Base-by-base conservation (phyloP, 2,329 filamentous ascomycete genomes). In the Colletotrichum scovillei region DNA sequence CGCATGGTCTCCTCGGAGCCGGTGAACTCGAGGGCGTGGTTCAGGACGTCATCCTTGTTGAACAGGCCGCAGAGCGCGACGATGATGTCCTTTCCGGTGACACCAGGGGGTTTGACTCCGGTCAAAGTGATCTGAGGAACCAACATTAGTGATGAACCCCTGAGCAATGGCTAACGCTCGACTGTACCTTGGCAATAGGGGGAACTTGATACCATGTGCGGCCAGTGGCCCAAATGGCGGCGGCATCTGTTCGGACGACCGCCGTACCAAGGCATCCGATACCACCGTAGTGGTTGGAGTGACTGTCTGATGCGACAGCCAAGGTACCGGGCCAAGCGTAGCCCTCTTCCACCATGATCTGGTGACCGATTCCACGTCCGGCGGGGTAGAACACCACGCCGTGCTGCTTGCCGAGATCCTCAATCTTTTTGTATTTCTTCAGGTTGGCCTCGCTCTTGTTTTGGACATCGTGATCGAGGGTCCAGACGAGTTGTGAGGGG, bases 21-120 rank as follows among this genome's bases (percentile, higher is more conserved):
- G 0, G 91, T 91, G 78, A 98, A 98, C 79, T 98, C 96, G 73
- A 98, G 92, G 5, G 91, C 91, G 80, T 98, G 95, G 84, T 98
- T 98, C 16, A 98, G 87, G 0, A 98, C 96, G 57, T 98, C 94
- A 77, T 95, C 93, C 67, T 93, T 91, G 83, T 94, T 93, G 86
- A 98, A 97, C 0, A 98, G 84, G 1, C 93, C 94, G 77, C 94
- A 97, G 1, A 98, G 88, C 0, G 95, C 94, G 30, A 98, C 90
- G 76, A 98, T 98, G 14, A 98, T 93, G 81, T 98, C 97, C 83
- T 99, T 98, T 35, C 95, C 96, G 0, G 93, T 95, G 1, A 98
- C 95, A 12, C 95, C 95, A 1, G 86, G 84, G 0, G 94, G 95
- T 7, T 98, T 85, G 0, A 90, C 82, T 7, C 95, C 95, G 0